Evolutionary conservation across 2,329 filamentous ascomycete species (phyloP).

Genomic region (Monosporascus sp.): DNA sequence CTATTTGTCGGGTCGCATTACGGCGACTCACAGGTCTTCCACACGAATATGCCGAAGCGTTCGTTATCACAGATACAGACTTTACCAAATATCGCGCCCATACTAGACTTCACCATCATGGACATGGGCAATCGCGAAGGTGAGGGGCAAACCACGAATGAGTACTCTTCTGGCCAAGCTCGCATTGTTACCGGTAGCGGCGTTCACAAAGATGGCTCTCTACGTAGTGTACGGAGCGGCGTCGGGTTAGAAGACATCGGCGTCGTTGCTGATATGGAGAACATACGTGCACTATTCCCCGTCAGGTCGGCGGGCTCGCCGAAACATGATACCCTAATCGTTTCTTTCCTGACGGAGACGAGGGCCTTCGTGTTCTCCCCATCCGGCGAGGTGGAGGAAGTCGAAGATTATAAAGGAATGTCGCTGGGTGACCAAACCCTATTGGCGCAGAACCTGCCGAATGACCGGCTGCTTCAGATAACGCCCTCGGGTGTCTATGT

Average conservation of each 20-base stretch:
- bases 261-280: conserved; percentile 71
- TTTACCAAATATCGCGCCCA: conserved; percentile 79
- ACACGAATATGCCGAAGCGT: conserved; percentile 25
- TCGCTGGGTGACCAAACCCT: conserved; percentile 67
- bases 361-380: conserved; percentile 72
- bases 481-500: conserved; percentile 61
- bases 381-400: conserved; percentile 78
- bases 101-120: conserved; percentile 93
- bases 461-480: conserved; percentile 67
- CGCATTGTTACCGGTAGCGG: conserved; percentile 90
- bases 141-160: conserved; percentile 69
- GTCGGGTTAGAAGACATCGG: conserved; percentile 88
- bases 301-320: conserved; percentile 47
- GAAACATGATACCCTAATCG: conserved; percentile 65
- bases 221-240: conserved; percentile 87
- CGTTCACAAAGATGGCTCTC: conserved; percentile 79
- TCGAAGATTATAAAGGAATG: conserved; percentile 70
- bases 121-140: conserved; percentile 85
- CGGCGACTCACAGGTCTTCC: conserved; percentile 80
- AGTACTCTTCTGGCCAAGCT: conserved; percentile 92
- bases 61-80: conserved; percentile 66
- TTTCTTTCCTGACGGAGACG: conserved; percentile 80
- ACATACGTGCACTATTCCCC: conserved; percentile 69
- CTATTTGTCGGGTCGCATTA: conserved; percentile 90
- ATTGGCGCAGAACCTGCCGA: conserved; percentile 59